Evolutionary conservation across 2,329 filamentous ascomycete species (phyloP), one percentile per base, ranked within the genome.

Genomic region (Cordyceps javanica): DNA sequence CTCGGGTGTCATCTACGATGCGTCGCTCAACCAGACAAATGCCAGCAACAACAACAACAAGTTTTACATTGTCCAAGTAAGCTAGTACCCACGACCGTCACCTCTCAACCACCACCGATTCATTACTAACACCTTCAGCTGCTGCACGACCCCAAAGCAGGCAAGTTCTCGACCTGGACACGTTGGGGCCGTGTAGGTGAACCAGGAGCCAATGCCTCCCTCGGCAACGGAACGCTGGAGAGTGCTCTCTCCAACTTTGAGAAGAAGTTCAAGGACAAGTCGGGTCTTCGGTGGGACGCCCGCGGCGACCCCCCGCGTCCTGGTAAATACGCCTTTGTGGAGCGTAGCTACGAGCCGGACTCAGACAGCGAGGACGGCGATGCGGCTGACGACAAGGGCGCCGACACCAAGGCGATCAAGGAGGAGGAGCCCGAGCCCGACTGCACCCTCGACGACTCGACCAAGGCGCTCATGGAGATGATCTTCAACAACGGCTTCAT

Each of bases 401-500:
- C 56, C 28, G 69, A 63, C 25, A 72, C 75, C 46, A 72, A 73
- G 38, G 68, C 69, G 5, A 62, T 70, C 8, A 72, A 73, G 2
- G 66, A 70, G 9, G 66, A 71, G 5, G 64, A 67, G 23, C 58
- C 62, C 7, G 67, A 74, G 14, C 72, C 76, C 0, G 73, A 83
- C 59, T 88, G 82, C 68, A 83, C 78, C 3, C 77, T 93, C 2
- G 71, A 78, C 0, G 69, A 73, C 13, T 76, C 84, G 0, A 77
- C 90, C 3, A 85, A 91, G 67, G 73, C 83, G 9, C 74, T 96
- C 21, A 86, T 95, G 79, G 75, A 85, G 60, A 82, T 96, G 62
- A 95, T 96, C 60, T 96, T 96, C 77, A 92, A 95, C 69, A 79
- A 83, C 58, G 69, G 85, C 23, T 86, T 87, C 67, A 91, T 95